These are phyloP conservation scores for Fusarium agapanthi DNA, from an alignment of 2,329 filamentous ascomycete genomes.

Conservation along the genomic window DNA sequence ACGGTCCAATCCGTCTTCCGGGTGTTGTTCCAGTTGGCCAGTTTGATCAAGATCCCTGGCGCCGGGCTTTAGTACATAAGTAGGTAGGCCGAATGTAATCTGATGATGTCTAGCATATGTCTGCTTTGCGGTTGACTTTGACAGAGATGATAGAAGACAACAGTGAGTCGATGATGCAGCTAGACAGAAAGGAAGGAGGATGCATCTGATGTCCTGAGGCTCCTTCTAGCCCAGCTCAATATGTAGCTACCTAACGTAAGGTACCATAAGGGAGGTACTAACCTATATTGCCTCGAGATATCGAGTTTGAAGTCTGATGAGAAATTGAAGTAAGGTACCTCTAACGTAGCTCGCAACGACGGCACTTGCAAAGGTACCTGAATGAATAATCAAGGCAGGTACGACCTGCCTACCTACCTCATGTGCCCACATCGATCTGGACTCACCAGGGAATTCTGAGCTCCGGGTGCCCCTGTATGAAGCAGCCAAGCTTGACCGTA, in stretches of 20 bases:
- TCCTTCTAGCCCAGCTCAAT: background rate
- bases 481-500: background rate
- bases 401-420: background rate
- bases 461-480: conserved; percentile 11
- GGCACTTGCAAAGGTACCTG: conserved; percentile 11
- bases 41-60: conserved; percentile 43
- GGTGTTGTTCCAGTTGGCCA: conserved; percentile 57
- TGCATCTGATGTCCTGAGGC: conserved; percentile 6
- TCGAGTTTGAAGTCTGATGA: background rate
- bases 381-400: background rate
- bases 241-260: background rate
- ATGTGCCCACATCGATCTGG: conserved; percentile 1
- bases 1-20: conserved; percentile 51
- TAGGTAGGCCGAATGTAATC: conserved; percentile 18
- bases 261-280: background rate
- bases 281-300: background rate
- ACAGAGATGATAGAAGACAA: background rate
- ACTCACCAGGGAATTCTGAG: background rate
- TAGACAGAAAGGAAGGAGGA: conserved; percentile 16
- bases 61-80: conserved; percentile 12
- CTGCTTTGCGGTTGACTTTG: background rate
- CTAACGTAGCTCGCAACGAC: background rate
- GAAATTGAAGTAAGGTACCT: background rate
- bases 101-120: conserved; percentile 13
- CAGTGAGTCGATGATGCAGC: background rate